Conservation (phyloP, 1,139 yeast genomes). For the Taphrina communis region DNA sequence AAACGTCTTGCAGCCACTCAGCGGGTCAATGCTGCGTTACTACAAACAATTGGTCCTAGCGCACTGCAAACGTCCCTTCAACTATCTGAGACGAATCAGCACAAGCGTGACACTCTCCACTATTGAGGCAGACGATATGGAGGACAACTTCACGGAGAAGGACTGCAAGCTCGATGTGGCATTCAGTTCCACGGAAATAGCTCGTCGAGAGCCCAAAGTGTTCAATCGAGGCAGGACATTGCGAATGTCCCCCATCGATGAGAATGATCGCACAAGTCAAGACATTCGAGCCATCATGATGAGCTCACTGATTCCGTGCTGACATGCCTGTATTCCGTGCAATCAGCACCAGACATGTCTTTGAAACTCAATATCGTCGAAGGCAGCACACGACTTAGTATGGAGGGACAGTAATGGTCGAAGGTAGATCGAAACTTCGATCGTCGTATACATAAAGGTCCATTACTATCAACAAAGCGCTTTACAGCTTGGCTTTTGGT, state of each 20-base stretch:
- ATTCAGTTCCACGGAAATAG: not conserved
- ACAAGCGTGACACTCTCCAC: no score
- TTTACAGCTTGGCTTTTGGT: conserved; percentile 38
- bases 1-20: no score
- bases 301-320: conserved; percentile 12
- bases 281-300: conserved; percentile 14
- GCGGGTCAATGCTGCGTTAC: no score
- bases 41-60: no score
- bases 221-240: not conserved
- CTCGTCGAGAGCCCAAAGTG: not conserved
- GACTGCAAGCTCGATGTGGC: not conserved
- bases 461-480: conserved; percentile 7
- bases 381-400: no score
- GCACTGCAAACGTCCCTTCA: not conserved
- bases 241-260: not conserved
- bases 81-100: not conserved
- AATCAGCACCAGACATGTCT: not conserved
- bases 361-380: no score
- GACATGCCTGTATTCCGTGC: not conserved
- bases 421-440: not conserved
- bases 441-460: not conserved
- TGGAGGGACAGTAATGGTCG: not conserved
- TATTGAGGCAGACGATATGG: not conserved
- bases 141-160: not conserved
- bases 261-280: not conserved